Percentiles rank a stretch among this genome's conserved stretches.
Evolutionary conservation across 768 basidiomycete species (phyloP).

Genomic region (Ramaria sp.): DNA sequence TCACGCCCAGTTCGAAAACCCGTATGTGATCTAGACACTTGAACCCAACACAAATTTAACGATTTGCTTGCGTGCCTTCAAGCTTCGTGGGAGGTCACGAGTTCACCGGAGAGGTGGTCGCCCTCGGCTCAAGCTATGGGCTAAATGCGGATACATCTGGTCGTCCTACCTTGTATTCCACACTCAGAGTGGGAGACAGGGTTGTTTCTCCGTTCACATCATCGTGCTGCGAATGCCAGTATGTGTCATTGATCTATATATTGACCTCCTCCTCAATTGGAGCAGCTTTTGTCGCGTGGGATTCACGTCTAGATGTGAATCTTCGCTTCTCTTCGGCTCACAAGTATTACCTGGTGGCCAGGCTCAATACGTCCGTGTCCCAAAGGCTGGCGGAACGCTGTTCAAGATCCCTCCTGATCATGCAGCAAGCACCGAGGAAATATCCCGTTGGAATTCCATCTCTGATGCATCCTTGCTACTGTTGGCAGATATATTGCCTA

Average conservation of each 20-base stretch:
- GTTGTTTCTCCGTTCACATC: slow-evolving; percentile 73
- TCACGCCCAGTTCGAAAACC: slow-evolving; percentile 37
- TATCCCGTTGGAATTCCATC: slow-evolving; percentile 17
- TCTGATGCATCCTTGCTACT: slow-evolving; percentile 59
- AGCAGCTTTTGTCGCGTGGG: slow-evolving; percentile 60
- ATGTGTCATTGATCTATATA: slow-evolving; percentile 19
- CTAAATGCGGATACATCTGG: slow-evolving; percentile 23
- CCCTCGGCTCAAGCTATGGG: slow-evolving; percentile 51
- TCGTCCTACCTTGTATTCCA: slow-evolving; percentile 52
- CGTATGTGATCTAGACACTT: slow-evolving; percentile 29
- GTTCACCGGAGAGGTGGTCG: slow-evolving; percentile 61
- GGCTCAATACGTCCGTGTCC: slow-evolving; percentile 70
- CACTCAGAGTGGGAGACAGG: slow-evolving; percentile 58
- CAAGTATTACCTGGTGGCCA: slow-evolving; percentile 60
- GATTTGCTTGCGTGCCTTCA: slow-evolving; percentile 1
- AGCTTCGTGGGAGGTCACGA: slow-evolving; percentile 70
- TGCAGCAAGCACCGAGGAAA: not conserved
- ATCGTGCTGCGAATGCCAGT: slow-evolving; percentile 85
- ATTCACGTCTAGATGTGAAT: slow-evolving; percentile 57
- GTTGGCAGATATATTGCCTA: slow-evolving; percentile 71
- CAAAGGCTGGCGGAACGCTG: slow-evolving; percentile 70
- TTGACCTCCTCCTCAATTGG: not conserved
- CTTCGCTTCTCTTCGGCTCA: slow-evolving; percentile 54
- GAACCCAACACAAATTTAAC: slow-evolving; percentile 5
- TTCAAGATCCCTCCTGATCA: slow-evolving; percentile 27